Evolutionary conservation across 257 asterid species (phyloP), one percentile per base, ranked within the genome.

Genomic region (Nicotiana otophora): DNA sequence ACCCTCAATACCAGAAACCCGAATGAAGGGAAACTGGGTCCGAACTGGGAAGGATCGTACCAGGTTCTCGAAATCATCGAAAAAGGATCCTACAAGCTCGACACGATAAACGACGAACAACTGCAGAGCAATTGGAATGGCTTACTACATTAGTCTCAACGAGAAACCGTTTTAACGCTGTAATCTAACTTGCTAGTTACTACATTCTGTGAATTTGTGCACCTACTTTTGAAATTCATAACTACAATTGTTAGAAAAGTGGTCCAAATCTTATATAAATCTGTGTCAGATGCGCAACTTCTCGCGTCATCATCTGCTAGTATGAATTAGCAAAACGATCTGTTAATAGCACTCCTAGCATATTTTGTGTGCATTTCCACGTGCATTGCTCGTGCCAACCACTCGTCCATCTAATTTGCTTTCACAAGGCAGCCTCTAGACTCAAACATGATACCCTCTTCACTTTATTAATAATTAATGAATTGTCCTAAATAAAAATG

Each of bases 371-470:
- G 84, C 82, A 39, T 74, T 66, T 58, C 69, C 85, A 80, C 87
- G 84, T 82, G 82, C 86, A 81, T 5, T 84, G 85, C 81, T 82
- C 72, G 83, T 87, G 86, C 84, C 80, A 78, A 83, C 84, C 90
- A 88, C 90, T 83, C 51, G 12, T 42, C 12, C 51, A 42, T 81
- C 53, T 67, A 15, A 82, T 57, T 48, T 26, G 57, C 70, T 82
- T 82, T 69, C 84, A 80, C 77, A 79, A 84, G 81, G 77, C 42
- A 69, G 48, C 86, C 82, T 81, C 46, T 51, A 34, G 81, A 64
- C 67, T 36, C 16, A 68, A 62, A 61, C 66, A 62, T 81, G 82
- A 61, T 60, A 57, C 64, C 83, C 85, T 77, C 79, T n/a, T n/a
- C 23, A 58, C 0, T 9, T 23, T 61, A 72, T 33, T 31, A 33